A percentile compares a stretch with the other conserved stretches of the same genome.
Evolutionary conservation across 495 filamentous ascomycete species (phyloP).

Genomic region (Penicillium herquei): DNA sequence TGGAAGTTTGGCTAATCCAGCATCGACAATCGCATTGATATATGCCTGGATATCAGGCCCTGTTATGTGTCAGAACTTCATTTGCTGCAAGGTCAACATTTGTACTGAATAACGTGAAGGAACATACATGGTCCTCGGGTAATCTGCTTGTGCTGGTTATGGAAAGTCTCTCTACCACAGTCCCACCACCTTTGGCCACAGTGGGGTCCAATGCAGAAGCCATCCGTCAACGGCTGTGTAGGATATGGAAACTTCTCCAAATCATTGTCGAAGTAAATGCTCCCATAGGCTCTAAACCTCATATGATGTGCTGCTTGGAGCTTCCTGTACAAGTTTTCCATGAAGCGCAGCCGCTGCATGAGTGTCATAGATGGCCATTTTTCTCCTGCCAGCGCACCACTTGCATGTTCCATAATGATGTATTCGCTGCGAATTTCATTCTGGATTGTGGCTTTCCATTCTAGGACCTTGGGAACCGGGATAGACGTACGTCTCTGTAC

Average conservation of each 20-base stretch:
- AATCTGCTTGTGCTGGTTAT: constrained; percentile 32
- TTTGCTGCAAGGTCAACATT: too few species aligned
- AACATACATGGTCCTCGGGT: constrained; percentile 15
- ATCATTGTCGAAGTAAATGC: constrained; percentile 28
- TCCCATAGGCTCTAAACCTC: constrained; percentile 42
- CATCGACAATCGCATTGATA: too few species aligned
- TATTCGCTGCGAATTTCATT: constrained; percentile 43
- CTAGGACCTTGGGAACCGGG: constrained; percentile 42
- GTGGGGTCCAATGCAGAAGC: constrained; percentile 29
- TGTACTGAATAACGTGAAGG: constrained; percentile 19
- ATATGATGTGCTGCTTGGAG: constrained; percentile 33
- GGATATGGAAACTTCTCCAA: constrained; percentile 3
- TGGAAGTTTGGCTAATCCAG: too few species aligned
- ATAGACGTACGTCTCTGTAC: neutral
- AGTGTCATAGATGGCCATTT: too few species aligned
- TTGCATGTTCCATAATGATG: constrained; percentile 44
- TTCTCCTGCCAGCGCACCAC: constrained; percentile 20
- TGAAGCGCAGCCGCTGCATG: constrained; percentile 16
- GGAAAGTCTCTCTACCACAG: constrained; percentile 21
- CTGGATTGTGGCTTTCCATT: too few species aligned
- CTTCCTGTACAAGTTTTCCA: constrained; percentile 31
- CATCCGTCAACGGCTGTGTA: neutral
- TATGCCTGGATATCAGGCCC: too few species aligned
- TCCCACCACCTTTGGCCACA: constrained; percentile 21
- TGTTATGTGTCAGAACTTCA: too few species aligned